Base-by-base conservation (phyloP, 305 asterid genomes). In the Ilex paraguariensis region DNA sequence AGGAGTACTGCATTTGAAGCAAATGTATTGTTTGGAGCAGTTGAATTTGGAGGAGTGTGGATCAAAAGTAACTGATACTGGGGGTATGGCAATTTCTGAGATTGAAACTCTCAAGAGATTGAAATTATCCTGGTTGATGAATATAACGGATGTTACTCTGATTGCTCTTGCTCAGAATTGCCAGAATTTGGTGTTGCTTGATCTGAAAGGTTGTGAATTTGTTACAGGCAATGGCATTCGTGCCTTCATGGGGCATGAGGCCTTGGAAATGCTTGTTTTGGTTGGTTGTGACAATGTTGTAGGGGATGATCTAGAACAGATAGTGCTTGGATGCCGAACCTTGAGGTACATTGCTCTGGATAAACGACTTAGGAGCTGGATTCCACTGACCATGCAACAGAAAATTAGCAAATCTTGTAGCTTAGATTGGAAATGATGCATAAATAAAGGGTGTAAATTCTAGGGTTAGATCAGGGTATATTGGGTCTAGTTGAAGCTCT, bases 51-150 rank as follows among this genome's bases (percentile, higher is more conserved):
- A 60, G 2, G 70, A 64, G 9, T 70, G 79, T 67, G 75, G 77
- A 10, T 65, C 67, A 10, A 61, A 42, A 36, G 69, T 70, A 59
- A 67, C 74, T 1, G 79, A 67, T 53, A 10, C 56, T n/a, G 57
- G 68, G 13, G 61, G 61, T n/a, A 50, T 10, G 36, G 68, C 62
- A 5, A 15, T 64, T 60, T 65, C 72, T 52, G 39, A 17, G n/a
- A 56, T 62, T 5, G 32, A 16, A 45, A 49, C 36, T 31, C 64
- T 73, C 40, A 70, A 39, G 65, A 53, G 16, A 10, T 67, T 77
- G 72, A 33, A 70, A 56, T 59, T 77, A 40, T 77, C 74, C 11
- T 67, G 82, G 73, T 57, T 73, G 69, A 53, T 70, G 13, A 73
- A 67, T 61, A 48, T 73, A 64, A 14, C 75, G 11, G 58, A 67